phyloP scores from a whole-genome alignment of 2,329 filamentous ascomycete species.

The Amesomyces nigricolor region DNA sequence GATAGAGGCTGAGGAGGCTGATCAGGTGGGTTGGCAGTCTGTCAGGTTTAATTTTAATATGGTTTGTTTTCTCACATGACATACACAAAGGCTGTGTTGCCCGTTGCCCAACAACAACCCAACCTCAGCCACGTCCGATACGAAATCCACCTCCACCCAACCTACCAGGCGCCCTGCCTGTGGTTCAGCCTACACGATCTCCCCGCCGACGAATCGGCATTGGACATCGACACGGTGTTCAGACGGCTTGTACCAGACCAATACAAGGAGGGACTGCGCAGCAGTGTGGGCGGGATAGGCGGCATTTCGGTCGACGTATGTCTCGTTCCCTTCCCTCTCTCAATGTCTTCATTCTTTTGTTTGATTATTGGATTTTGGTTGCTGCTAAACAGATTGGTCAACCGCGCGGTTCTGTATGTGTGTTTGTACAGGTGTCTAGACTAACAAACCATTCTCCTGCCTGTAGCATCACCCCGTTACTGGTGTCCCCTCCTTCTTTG shows the following conservation, averaged over 20 bases:
- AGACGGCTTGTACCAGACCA: constrained; percentile 62
- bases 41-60: neutral
- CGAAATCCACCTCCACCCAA: constrained; percentile 69
- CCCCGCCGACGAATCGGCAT: constrained; percentile 48
- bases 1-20: constrained; percentile 46
- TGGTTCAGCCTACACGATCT: constrained; percentile 65
- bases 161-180: constrained; percentile 68
- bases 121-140: constrained; percentile 52
- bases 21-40: constrained; percentile 39
- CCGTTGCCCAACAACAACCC: neutral
- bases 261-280: constrained; percentile 55
- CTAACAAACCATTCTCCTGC: constrained; percentile 38
- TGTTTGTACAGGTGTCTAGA: constrained; percentile 26
- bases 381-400: constrained; percentile 22
- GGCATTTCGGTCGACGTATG: constrained; percentile 73
- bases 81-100: constrained; percentile 14
- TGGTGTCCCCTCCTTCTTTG: constrained; percentile 74
- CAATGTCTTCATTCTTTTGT: constrained; percentile 24
- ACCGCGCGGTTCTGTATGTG: constrained; percentile 25
- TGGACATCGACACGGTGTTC: constrained; percentile 65
- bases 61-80: neutral
- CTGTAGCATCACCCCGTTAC: constrained; percentile 75
- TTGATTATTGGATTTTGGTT: neutral
- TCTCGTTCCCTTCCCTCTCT: constrained; percentile 25
- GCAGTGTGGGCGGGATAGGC: constrained; percentile 56